Evolutionary conservation across 2,329 filamentous ascomycete genomes (phyloP).

Genomic region (Bisporella sp.): DNA sequence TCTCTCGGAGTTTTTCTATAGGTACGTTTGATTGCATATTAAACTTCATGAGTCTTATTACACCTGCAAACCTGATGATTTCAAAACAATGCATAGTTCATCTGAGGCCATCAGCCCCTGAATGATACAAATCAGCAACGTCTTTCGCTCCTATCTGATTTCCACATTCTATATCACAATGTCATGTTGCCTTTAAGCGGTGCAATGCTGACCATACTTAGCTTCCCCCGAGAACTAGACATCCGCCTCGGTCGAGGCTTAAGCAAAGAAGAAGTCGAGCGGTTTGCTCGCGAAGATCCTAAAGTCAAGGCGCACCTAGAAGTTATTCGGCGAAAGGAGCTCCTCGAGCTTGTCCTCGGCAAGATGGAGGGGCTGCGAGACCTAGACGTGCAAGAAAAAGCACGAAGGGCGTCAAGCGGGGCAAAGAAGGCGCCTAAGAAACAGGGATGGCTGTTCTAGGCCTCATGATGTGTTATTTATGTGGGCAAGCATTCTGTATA

Average conservation of each 20-base stretch:
- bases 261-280: constrained; percentile 72
- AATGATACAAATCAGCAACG: constrained; percentile 50
- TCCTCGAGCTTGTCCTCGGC: constrained; percentile 84
- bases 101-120: constrained; percentile 49
- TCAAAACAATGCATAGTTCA: constrained; percentile 59
- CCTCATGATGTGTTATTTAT: background rate
- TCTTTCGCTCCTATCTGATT: constrained; percentile 73
- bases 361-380: constrained; percentile 92
- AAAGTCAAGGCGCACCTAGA: constrained; percentile 86
- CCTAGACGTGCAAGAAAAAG: constrained; percentile 67
- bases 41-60: background rate
- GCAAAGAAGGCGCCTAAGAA: background rate
- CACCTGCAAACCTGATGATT: constrained; percentile 42
- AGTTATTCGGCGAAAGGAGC: constrained; percentile 83
- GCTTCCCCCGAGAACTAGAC: constrained; percentile 91
- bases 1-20: constrained; percentile 94
- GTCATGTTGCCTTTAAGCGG: background rate
- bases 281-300: constrained; percentile 87
- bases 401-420: constrained; percentile 10
- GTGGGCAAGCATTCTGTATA: too few species aligned
- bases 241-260: constrained; percentile 76
- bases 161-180: too few species aligned
- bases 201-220: background rate
- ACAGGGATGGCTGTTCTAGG: background rate
- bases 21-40: background rate